phyloP scores from a whole-genome alignment of 768 basidiomycete genomes.

The Saitozyma sp. region DNA sequence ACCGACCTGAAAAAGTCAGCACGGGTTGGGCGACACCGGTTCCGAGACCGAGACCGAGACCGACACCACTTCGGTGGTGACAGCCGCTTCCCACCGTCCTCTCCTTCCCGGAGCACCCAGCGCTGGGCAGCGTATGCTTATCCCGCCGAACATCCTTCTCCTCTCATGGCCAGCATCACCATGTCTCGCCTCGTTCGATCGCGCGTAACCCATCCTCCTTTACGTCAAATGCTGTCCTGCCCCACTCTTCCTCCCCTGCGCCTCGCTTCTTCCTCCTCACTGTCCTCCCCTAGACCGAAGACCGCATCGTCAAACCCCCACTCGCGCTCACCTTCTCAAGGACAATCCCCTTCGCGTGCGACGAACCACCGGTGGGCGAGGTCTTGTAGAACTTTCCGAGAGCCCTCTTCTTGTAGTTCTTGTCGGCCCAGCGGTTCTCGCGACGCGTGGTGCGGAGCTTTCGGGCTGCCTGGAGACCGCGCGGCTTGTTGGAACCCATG shows the following conservation, averaged over 20 bases:
- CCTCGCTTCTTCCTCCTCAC: slow-evolving; percentile 1
- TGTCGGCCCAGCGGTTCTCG: slow-evolving; percentile 99
- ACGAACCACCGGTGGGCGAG: slow-evolving; percentile 97
- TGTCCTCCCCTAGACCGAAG: neutral
- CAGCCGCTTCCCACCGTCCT: no score
- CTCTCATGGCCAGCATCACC: no score
- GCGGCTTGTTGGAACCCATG: slow-evolving; percentile 79
- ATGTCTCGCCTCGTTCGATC: no score
- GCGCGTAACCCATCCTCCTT: no score
- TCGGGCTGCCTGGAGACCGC: slow-evolving; percentile 97
- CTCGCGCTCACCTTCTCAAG: slow-evolving; percentile 72
- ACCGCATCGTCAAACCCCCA: neutral
- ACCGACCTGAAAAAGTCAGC: slow-evolving; percentile 63
- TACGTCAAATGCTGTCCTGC: neutral
- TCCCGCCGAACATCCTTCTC: no score
- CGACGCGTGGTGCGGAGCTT: slow-evolving; percentile 92
- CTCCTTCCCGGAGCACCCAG: neutral
- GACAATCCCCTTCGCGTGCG: slow-evolving; percentile 99
- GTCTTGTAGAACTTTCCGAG: slow-evolving; percentile 99
- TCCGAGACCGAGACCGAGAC: no score
- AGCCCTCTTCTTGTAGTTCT: slow-evolving; percentile 98
- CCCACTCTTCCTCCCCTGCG: neutral
- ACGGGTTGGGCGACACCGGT: neutral
- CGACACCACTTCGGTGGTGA: no score
- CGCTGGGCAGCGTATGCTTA: no score